Conservation (phyloP, 495 filamentous ascomycete genomes). For the Melanomma pulvis-pyrius region DNA sequence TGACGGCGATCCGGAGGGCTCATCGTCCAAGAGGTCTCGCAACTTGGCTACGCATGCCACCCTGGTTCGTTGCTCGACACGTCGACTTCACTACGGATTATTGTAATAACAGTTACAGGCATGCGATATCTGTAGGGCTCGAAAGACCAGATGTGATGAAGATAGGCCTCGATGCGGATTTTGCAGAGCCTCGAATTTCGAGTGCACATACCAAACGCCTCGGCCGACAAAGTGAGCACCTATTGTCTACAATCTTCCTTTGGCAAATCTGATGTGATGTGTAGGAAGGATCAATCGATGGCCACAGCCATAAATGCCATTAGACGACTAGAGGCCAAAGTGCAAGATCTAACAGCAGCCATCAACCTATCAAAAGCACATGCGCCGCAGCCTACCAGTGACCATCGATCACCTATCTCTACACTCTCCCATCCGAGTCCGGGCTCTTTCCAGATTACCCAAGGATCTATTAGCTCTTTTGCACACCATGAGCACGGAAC, state of each 20-base stretch:
- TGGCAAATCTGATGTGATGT: neutral
- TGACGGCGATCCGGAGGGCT: neutral
- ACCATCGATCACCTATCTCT: conserved; percentile 7
- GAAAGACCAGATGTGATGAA: conserved; percentile 37
- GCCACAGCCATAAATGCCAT: conserved; percentile 37
- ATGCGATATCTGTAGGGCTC: conserved; percentile 28
- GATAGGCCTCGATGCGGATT: conserved; percentile 35
- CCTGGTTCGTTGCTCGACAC: conserved; percentile 8
- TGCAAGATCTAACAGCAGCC: conserved; percentile 28
- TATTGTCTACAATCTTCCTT: neutral
- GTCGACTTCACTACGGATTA: neutral
- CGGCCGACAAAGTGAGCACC: conserved; percentile 27
- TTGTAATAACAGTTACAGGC: conserved; percentile 19
- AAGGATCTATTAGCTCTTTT: neutral
- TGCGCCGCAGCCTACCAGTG: neutral
- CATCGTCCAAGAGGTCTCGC: conserved; percentile 18
- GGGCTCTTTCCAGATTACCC: neutral
- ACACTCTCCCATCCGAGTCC: conserved; percentile 16
- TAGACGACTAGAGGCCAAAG: conserved; percentile 32
- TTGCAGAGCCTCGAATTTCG: conserved; percentile 21
- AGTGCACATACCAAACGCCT: conserved; percentile 29
- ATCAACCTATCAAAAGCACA: conserved; percentile 4
- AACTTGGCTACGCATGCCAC: conserved; percentile 21
- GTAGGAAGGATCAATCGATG: conserved; percentile 37
- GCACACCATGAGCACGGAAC: neutral